Evolutionary conservation across 2,329 filamentous ascomycete species (phyloP).

Genomic region (Plectosphaerella cucumerina): DNA sequence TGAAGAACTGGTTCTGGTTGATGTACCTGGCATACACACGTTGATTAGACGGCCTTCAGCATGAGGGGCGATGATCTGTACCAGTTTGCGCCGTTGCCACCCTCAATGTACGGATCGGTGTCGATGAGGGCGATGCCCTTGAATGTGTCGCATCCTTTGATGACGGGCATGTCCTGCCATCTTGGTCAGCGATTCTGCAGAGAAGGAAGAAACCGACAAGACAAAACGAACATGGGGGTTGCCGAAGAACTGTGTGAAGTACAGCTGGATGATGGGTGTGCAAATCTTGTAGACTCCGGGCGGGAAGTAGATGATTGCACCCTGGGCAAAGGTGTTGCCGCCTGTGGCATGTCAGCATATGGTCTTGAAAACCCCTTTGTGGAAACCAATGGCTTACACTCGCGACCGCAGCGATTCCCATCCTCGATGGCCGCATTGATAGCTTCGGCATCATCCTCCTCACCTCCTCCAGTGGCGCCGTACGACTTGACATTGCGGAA

Average conservation of each 20-base stretch:
- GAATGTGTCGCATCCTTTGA: slow-evolving; percentile 13
- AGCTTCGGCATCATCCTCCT: slow-evolving; percentile 37
- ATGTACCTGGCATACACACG: slow-evolving; percentile 53
- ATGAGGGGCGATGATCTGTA: too few species aligned
- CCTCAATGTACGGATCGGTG: slow-evolving; percentile 52
- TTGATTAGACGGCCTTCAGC: too few species aligned
- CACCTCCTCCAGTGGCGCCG: slow-evolving; percentile 33
- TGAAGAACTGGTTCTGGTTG: slow-evolving; percentile 54
- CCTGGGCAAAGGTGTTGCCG: slow-evolving; percentile 22
- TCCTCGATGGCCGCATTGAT: slow-evolving; percentile 32
- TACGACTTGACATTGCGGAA: slow-evolving; percentile 44
- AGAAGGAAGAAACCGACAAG: slow-evolving; percentile 65
- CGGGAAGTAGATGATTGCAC: slow-evolving; percentile 23
- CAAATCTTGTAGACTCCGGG: slow-evolving; percentile 73
- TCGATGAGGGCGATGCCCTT: slow-evolving; percentile 69
- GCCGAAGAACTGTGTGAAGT: too few species aligned
- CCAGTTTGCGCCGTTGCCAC: slow-evolving; percentile 25
- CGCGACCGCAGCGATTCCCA: slow-evolving; percentile 27
- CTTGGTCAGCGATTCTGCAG: slow-evolving; percentile 45
- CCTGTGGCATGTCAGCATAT: too few species aligned
- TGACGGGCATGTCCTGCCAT: neutral
- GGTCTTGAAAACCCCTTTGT: too few species aligned
- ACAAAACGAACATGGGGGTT: too few species aligned
- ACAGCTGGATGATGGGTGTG: slow-evolving; percentile 64
- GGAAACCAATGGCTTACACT: too few species aligned